Base-by-base conservation (phyloP, 441 rosid species). In the Macaranga tanarius region DNA sequence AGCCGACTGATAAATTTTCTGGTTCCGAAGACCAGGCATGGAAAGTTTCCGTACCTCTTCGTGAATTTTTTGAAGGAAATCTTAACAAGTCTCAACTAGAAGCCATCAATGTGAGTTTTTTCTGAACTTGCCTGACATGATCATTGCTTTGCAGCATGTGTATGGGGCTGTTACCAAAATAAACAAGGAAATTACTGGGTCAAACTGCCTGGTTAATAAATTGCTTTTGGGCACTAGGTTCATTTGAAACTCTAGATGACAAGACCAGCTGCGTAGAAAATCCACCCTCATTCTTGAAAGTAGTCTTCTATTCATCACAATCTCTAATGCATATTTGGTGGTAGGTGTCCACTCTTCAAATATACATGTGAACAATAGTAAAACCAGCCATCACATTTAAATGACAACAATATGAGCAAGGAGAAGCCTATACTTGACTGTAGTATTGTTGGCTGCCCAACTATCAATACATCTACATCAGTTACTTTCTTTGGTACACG, bases 11-110 rank as follows among this genome's bases (percentile, higher is more conserved):
- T 72, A 81, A 78, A 75, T 83, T 72, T 71, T 79, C 84, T 71
- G 79, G 82, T 66, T 87, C 81, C 58, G 86, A 84, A 81, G 84
- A 87, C 76, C 88, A 84, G 75, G 77, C 92, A 15, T 95, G 97
- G 99, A 89, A 83, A 82, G 85, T 95, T 80, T 90, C 99, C 75
- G 83, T 74, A 77, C 76, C 87, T 62, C 83, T 91, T 74, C 78
- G 81, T 74, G 90, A 89, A 57, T 81, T 80, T 83, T 85, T 87
- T 71, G 82, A 71, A 63, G 91, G 80, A 76, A 87, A 78, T 75
- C 96, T 92, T 75, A 95, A 95, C 72, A 82, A 79, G 71, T 95
- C 97, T 65, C 99, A 95, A 73, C 82, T 84, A 62, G 90, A 85
- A 82, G 99, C 97, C n/a, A 81, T 95, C 69, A 84, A 87, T 83